phyloP scores from a whole-genome alignment of 2,329 filamentous ascomycete genomes.

The Colletotrichum destructivum region DNA sequence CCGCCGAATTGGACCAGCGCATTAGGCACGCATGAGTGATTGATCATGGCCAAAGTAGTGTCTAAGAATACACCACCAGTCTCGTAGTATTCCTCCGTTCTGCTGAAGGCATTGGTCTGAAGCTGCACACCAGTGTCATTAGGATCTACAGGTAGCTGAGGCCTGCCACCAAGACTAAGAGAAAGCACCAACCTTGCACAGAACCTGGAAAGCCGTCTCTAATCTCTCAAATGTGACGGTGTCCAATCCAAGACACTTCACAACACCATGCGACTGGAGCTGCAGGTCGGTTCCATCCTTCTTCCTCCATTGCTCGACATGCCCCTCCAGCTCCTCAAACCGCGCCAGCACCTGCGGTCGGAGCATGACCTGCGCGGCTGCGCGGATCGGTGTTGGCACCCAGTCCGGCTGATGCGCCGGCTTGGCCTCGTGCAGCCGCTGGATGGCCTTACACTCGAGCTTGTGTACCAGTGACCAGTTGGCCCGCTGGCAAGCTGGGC shows the following conservation, averaged over 20 bases:
- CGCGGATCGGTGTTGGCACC: conserved; percentile 70
- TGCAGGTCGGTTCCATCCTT: conserved; percentile 63
- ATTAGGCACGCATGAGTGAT: conserved; percentile 75
- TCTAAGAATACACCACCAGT: conserved; percentile 71
- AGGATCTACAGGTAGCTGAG: conserved; percentile 23
- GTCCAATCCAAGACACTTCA: conserved; percentile 45
- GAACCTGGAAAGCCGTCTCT: conserved; percentile 57
- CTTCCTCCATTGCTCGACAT: conserved; percentile 57
- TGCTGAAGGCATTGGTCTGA: conserved; percentile 74
- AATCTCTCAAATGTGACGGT: conserved; percentile 59
- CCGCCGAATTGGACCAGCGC: conserved; percentile 70
- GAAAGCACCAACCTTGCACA: conserved; percentile 66
- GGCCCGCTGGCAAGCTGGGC: conserved; percentile 65
- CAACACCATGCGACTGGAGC: conserved; percentile 58
- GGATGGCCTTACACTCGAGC: conserved; percentile 66
- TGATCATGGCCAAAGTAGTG: conserved; percentile 70
- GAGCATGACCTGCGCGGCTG: conserved; percentile 66
- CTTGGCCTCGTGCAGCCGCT: conserved; percentile 53
- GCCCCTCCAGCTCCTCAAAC: conserved; percentile 61
- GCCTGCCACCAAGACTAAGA: not conserved
- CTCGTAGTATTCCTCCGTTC: conserved; percentile 63
- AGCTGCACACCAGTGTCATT: conserved; percentile 58
- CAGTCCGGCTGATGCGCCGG: conserved; percentile 48
- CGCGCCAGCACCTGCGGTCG: conserved; percentile 51
- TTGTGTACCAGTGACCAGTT: conserved; percentile 69